Evolutionary conservation across 176 grass and related monocot genomes (phyloP), one percentile per base, ranked within the genome.

Genomic region (Hyparrhenia diplandra): DNA sequence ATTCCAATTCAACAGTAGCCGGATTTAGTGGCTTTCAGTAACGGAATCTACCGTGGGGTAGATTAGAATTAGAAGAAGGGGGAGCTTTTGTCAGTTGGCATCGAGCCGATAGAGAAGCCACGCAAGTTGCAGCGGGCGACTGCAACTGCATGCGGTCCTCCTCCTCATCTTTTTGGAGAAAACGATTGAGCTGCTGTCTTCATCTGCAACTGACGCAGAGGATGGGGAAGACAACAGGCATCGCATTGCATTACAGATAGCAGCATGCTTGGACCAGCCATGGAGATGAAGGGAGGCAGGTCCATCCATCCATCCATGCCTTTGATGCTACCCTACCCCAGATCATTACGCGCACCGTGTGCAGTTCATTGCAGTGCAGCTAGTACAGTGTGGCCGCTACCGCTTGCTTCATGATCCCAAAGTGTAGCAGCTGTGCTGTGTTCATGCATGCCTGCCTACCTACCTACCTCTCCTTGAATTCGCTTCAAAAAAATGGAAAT

Each of bases 91-190:
- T 80, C 32, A 43, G 77, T 70, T 81, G 64, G 77, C 87, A 71
- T 89, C 54, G 76, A 69, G 87, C 52, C 18, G 70, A 68, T 80
- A 52, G 60, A 30, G 24, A 63, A 29, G 12, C n/a, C 14, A 20
- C 80, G 12, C 82, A 77, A 85, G 70, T 85, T 74, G 76, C 34
- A 65, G 29, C 17, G 63, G 71, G 35, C 76, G 47, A 46, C 65
- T 39, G 82, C 87, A n/a, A n/a, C n/a, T n/a, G n/a, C n/a, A n/a
- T n/a, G n/a, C n/a, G 59, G 87, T 76, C 82, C 64, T n/a, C n/a
- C n/a, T 70, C 62, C 27, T 81, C 87, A 77, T 85, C 77, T 75
- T 89, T 80, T 81, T 24, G 27, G 64, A 76, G 77, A 89, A 85
- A 89, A 81, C 35, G 82, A 89, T 85, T 28, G 77, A 46, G n/a